Conservation (phyloP, 129 eudicot genomes). For the Heracleum sosnowskyi region DNA sequence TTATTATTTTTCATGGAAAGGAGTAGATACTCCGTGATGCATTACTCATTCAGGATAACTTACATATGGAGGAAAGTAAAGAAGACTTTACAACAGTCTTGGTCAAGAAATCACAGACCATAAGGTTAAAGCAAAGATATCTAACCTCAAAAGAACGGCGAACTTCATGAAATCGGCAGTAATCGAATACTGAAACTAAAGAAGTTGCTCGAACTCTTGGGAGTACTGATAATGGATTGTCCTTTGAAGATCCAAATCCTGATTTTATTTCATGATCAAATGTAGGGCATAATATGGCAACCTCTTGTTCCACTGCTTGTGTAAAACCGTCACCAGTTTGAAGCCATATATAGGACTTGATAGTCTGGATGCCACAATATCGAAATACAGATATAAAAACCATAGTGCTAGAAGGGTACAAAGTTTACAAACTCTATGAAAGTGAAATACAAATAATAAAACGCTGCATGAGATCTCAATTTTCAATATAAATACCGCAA, state of each 20-base stretch:
- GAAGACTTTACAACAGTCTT: too few relatives aligned
- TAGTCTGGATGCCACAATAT: not conserved
- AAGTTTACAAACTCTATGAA: not conserved
- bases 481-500: too few relatives aligned
- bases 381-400: too few relatives aligned
- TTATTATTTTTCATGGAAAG: too few relatives aligned
- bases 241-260: not conserved
- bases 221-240: not conserved
- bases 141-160: too few relatives aligned
- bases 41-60: too few relatives aligned
- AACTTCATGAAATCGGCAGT: not conserved
- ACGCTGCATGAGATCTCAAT: not conserved
- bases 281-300: not conserved
- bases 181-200: not conserved
- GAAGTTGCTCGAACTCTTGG: not conserved
- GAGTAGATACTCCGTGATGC: too few relatives aligned
- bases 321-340: not conserved
- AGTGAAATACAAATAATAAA: not conserved
- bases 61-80: too few relatives aligned
- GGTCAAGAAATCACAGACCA: too few relatives aligned
- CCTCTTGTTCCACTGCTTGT: not conserved
- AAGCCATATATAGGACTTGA: not conserved
- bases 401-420: not conserved
- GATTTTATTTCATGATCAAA: not conserved
- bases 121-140: too few relatives aligned